Conservation (phyloP, 2,329 filamentous ascomycete genomes). For the Colletotrichum caudatum region DNA sequence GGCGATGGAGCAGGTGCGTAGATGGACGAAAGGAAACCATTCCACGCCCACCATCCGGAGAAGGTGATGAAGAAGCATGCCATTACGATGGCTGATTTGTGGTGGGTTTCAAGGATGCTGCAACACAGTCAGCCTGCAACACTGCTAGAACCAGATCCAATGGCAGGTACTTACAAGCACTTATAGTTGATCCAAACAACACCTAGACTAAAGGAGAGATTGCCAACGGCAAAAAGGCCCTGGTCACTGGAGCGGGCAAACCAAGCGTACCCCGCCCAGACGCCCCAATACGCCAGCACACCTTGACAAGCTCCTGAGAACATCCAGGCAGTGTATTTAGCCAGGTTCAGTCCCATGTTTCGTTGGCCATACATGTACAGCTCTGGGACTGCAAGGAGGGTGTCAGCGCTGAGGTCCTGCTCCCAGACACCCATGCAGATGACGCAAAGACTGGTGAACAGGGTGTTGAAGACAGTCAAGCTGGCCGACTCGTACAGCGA, state of each 20-base stretch:
- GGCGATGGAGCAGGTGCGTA: constrained; percentile 63
- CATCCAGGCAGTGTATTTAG: constrained; percentile 82
- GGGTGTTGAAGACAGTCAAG: constrained; percentile 91
- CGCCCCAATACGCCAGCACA: constrained; percentile 77
- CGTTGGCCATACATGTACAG: constrained; percentile 87
- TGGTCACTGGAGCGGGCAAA: constrained; percentile 70
- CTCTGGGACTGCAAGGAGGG: constrained; percentile 91
- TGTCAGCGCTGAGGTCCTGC: constrained; percentile 86
- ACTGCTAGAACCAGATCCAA: too few relatives aligned
- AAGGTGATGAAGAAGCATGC: constrained; percentile 69
- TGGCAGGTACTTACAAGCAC: constrained; percentile 71
- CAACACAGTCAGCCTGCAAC: constrained; percentile 42
- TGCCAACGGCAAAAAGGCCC: constrained; percentile 79
- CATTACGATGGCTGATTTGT: constrained; percentile 75
- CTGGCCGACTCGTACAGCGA: constrained; percentile 90
- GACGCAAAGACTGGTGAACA: constrained; percentile 90
- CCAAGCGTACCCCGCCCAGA: constrained; percentile 64
- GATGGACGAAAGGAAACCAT: constrained; percentile 74
- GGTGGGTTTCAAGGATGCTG: constrained; percentile 81
- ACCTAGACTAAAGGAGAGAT: constrained; percentile 76
- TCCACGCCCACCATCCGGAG: constrained; percentile 79
- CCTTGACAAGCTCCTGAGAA: constrained; percentile 79
- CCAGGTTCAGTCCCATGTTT: constrained; percentile 78
- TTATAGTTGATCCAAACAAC: constrained; percentile 82
- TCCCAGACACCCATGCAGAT: constrained; percentile 94